phyloP scores from a whole-genome alignment of 2,329 filamentous ascomycete species.

The Xylaria sp. region DNA sequence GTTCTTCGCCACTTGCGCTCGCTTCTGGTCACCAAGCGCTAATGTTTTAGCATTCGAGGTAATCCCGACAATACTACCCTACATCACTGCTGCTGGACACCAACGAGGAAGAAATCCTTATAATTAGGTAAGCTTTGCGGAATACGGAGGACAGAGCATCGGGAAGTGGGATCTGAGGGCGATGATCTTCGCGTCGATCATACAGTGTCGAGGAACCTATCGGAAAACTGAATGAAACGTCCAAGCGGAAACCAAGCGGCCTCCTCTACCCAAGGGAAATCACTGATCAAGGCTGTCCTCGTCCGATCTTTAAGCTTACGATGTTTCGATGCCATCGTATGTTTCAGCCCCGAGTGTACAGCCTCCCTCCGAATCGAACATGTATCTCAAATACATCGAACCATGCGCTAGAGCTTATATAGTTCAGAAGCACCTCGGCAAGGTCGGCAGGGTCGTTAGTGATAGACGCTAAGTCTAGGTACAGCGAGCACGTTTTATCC shows the following conservation, averaged over 20 bases:
- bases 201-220: slow-evolving; percentile 15
- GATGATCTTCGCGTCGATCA: slow-evolving; percentile 26
- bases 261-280: not conserved
- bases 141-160: not conserved
- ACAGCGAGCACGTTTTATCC: not conserved
- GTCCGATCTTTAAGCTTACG: not conserved
- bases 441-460: not conserved
- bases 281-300: not conserved
- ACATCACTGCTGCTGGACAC: not conserved
- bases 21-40: not conserved
- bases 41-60: not conserved
- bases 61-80: not conserved
- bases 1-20: not conserved
- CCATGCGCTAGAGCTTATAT: not conserved
- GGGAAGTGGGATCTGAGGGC: slow-evolving; percentile 1
- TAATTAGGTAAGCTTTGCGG: not conserved
- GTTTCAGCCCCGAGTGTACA: not conserved
- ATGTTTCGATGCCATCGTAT: not conserved
- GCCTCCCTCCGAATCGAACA: not conserved
- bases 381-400: not conserved
- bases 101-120: not conserved
- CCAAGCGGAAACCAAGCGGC: not conserved
- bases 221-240: not conserved
- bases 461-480: not conserved
- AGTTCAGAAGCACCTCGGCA: not conserved